phyloP scores from a whole-genome alignment of 108 stramenopile species.

The Phaeodactylum tricornutum region DNA sequence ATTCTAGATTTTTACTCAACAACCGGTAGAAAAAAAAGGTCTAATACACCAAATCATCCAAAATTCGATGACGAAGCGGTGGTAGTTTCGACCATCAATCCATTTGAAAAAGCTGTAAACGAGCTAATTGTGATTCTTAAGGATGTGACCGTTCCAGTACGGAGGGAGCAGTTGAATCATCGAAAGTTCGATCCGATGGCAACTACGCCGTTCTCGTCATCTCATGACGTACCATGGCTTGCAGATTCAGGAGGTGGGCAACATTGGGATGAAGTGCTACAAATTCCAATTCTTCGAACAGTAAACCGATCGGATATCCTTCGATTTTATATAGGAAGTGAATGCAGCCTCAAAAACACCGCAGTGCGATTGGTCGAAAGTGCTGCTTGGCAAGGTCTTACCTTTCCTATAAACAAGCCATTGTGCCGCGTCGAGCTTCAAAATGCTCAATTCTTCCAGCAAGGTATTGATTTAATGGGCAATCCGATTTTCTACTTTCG shows the following conservation, averaged over 20 bases:
- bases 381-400: slow-evolving; percentile 42
- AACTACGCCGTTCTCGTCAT: too few relatives aligned
- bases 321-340: slow-evolving; percentile 27
- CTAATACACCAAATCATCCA: too few relatives aligned
- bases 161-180: not conserved
- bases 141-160: slow-evolving; percentile 19
- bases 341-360: slow-evolving; percentile 33
- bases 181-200: too few relatives aligned
- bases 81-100: slow-evolving; percentile 7
- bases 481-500: slow-evolving; percentile 69
- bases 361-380: slow-evolving; percentile 45
- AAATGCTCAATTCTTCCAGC: slow-evolving; percentile 64
- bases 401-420: slow-evolving; percentile 55
- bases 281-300: slow-evolving; percentile 12
- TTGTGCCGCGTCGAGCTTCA: slow-evolving; percentile 53
- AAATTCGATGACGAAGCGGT: not conserved
- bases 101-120: slow-evolving; percentile 11
- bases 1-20: too few relatives aligned
- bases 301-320: slow-evolving; percentile 33
- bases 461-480: slow-evolving; percentile 39
- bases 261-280: not conserved
- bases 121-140: slow-evolving; percentile 24
- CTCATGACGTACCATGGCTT: too few relatives aligned
- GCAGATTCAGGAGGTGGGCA: too few relatives aligned
- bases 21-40: too few relatives aligned